These are phyloP conservation scores for Carex pumila DNA, from an alignment of 176 grass and related monocot species.

Conservation along the genomic window DNA sequence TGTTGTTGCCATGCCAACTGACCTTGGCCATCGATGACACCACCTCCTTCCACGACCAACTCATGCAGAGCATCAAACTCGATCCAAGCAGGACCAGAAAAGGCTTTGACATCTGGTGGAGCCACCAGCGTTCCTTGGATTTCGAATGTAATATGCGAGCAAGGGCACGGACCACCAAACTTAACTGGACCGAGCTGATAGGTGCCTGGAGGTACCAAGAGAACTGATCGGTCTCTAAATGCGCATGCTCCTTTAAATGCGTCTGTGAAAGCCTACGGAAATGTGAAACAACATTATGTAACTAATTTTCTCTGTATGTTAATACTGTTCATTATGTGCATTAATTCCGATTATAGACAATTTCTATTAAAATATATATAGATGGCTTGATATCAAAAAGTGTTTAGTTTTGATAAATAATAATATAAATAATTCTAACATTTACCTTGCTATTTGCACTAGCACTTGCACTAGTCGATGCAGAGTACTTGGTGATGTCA, in stretches of 20 bases:
- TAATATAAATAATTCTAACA: background rate
- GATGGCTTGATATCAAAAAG: background rate
- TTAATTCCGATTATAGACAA: background rate
- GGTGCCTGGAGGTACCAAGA: conserved; percentile 7
- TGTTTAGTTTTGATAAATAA: background rate
- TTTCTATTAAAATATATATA: background rate
- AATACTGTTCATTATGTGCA: background rate
- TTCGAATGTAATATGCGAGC: conserved; percentile 6
- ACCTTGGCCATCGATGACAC: conserved; percentile 31
- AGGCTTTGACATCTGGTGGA: background rate
- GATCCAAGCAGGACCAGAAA: conserved; percentile 19
- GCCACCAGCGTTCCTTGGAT: conserved; percentile 30
- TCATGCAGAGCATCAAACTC: conserved; percentile 28
- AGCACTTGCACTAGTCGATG: background rate
- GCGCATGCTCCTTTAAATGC: conserved; percentile 17
- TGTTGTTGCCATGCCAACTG: background rate
- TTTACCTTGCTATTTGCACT: conserved; percentile 23
- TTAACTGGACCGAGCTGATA: conserved; percentile 13
- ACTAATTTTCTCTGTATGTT: background rate
- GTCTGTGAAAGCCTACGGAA: conserved; percentile 3
- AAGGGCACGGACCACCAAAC: conserved; percentile 23
- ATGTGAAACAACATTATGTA: background rate
- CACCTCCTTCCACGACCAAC: conserved; percentile 23
- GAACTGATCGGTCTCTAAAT: background rate
- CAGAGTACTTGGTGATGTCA: conserved; percentile 20